Evolutionary conservation across 441 rosid species (phyloP).

Genomic region (Eugenia klotzschiana): DNA sequence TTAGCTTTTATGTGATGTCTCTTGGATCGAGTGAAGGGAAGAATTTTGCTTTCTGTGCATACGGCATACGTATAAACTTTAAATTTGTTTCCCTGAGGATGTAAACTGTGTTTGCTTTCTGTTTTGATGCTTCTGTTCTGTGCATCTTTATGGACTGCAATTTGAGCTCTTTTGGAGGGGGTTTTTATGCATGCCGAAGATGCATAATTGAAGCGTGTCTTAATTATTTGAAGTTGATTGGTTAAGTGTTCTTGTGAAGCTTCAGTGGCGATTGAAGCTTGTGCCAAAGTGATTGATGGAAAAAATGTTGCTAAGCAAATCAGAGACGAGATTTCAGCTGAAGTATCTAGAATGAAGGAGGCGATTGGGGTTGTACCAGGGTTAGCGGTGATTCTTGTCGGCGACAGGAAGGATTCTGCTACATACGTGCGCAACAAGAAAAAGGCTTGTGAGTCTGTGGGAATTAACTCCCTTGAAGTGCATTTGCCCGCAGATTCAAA

Average conservation of each 20-base stretch:
- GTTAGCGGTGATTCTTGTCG: slow-evolving; percentile 73
- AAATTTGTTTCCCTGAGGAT: neutral
- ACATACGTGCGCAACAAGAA: slow-evolving; percentile 82
- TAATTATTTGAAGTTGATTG: neutral
- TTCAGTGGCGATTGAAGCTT: slow-evolving; percentile 16
- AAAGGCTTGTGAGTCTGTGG: slow-evolving; percentile 77
- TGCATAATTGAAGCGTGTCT: neutral
- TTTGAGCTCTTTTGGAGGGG: neutral
- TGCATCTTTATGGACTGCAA: neutral
- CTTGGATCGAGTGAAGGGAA: neutral
- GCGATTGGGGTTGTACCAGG: slow-evolving; percentile 60
- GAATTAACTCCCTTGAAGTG: slow-evolving; percentile 60
- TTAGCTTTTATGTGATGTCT: neutral
- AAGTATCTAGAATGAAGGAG: slow-evolving; percentile 68
- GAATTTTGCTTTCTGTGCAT: neutral
- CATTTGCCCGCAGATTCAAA: slow-evolving; percentile 36
- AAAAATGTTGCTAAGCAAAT: slow-evolving; percentile 55
- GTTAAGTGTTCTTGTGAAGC: slow-evolving; percentile 9
- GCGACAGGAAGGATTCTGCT: slow-evolving; percentile 72
- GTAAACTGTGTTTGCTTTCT: neutral
- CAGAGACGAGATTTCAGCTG: slow-evolving; percentile 47
- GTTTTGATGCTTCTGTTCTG: neutral
- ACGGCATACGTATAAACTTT: neutral
- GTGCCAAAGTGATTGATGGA: slow-evolving; percentile 65
- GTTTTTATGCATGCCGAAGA: neutral